Conservation (phyloP, 2,329 filamentous ascomycete genomes). For the Bipolaris oryzae region DNA sequence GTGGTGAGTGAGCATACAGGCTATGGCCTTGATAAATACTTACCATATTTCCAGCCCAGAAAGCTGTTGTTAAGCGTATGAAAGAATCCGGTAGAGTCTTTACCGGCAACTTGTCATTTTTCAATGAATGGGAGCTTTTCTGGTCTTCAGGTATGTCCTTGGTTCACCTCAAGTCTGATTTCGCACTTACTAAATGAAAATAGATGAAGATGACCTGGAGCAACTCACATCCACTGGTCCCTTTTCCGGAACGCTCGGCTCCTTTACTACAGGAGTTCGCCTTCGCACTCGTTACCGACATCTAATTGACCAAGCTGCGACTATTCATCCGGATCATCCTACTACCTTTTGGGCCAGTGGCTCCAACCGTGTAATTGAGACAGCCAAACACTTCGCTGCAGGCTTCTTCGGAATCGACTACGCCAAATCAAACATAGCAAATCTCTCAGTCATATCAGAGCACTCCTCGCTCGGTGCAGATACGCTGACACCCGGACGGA, state of each 20-base stretch:
- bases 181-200: conserved; percentile 12
- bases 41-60: conserved; percentile 49
- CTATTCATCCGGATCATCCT: conserved; percentile 11
- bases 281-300: conserved; percentile 60
- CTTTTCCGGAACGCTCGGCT: conserved; percentile 60
- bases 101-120: conserved; percentile 59
- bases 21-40: conserved; percentile 7
- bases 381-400: conserved; percentile 60
- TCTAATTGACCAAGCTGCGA: conserved; percentile 46
- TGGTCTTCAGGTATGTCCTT: conserved; percentile 47
- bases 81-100: conserved; percentile 50
- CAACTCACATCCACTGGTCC: conserved; percentile 62
- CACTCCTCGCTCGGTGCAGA: conserved; percentile 57
- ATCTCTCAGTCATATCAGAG: conserved; percentile 61
- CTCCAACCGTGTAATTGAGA: conserved; percentile 61
- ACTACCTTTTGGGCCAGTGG: conserved; percentile 61
- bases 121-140: conserved; percentile 63
- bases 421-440: conserved; percentile 41
- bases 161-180: too few relatives aligned
- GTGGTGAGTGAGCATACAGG: conserved; percentile 49
- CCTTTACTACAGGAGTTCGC: conserved; percentile 61
- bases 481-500: conserved; percentile 62
- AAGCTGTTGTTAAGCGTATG: conserved; percentile 56
- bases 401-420: conserved; percentile 62
- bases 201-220: conserved; percentile 54